Base-by-base conservation (phyloP, 371 early-diverging fungal genomes). In the Mucor mucedo region DNA sequence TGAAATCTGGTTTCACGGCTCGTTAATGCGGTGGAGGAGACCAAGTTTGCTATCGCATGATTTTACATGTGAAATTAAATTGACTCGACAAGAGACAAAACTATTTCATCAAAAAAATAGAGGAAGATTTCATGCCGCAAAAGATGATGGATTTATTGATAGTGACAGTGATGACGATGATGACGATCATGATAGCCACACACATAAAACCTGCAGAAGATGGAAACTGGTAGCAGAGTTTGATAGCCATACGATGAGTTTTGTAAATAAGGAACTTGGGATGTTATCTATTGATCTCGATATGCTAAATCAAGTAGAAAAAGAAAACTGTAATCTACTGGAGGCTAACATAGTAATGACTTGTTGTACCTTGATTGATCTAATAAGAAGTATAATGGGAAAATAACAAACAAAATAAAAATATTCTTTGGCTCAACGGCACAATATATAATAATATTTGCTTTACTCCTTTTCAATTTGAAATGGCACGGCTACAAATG, bases 41-140 rank as follows among this genome's bases (percentile, higher is more conserved):
- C 73, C 77, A 1, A 75, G 77, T 52, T 28, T 81, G 14, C 49
- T 81, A 5, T 78, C 82, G 0, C 75, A 77, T 47, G 77, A 81
- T 32, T 73, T 81, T 65, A 63, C 67, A 3, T 77, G 79, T 41
- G 73, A 77, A 49, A 62, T 81, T n/a, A 63, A 67, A 41, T 33
- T 71, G 21, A 66, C 61, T 8, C 52, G 58, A 21, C 29, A 49
- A 35, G 65, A 69, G 54, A 7, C 35, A 30, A 8, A 57, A 9
- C 5, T 47, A 9, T 47, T 47, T 7, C 47, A 47, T 21, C 44
- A 57, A 29, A 47, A 47, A 32, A 65, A 55, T 30, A 47, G 45
- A 29, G 60, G 39, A 30, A 50, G 32, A 7, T 30, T 4, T 30
- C 4, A 29, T 8, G 13, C 9, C 0, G 14, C 52, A n/a, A 38